Percentiles rank a stretch among this genome's conserved stretches.
These are phyloP conservation scores for Akanthomyces dipterigenus DNA, from an alignment of 2,329 filamentous ascomycete genomes.

Conservation along the genomic window DNA sequence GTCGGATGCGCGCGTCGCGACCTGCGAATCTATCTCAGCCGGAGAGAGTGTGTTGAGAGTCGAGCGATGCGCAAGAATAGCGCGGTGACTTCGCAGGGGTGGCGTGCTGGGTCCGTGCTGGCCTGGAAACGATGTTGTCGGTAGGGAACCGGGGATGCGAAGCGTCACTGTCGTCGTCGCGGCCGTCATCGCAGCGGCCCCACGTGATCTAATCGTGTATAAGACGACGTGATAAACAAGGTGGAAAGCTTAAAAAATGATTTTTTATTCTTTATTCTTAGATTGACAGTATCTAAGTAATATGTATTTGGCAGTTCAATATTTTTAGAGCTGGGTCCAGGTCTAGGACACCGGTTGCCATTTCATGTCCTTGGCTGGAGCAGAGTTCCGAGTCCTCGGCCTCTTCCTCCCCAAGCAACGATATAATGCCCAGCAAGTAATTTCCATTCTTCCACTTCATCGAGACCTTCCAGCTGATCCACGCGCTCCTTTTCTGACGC, in stretches of 20 bases:
- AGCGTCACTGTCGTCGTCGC: not conserved
- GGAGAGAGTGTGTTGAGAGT: not conserved
- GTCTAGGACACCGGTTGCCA: no score
- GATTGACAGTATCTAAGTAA: no score
- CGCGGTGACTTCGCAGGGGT: not conserved
- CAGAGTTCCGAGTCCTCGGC: slow-evolving; percentile 29
- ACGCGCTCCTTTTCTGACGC: slow-evolving; percentile 70
- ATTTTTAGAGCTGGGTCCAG: not conserved
- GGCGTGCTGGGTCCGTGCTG: not conserved
- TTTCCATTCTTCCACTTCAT: slow-evolving; percentile 93
- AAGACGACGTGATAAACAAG: not conserved
- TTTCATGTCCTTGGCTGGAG: not conserved
- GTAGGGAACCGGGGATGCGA: not conserved
- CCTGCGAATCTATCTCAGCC: no score
- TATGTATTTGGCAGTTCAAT: no score
- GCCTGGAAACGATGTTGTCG: not conserved
- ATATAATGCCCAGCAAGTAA: slow-evolving; percentile 84
- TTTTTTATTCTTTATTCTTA: no score
- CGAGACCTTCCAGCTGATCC: slow-evolving; percentile 74
- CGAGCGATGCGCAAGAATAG: not conserved
- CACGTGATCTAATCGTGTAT: not conserved
- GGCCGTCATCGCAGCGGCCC: not conserved
- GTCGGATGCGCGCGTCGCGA: not conserved
- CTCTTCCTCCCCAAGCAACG: slow-evolving; percentile 79
- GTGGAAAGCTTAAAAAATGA: not conserved